Base-by-base conservation (phyloP, 176 grass and related monocot genomes). In the Thalia dealbata region DNA sequence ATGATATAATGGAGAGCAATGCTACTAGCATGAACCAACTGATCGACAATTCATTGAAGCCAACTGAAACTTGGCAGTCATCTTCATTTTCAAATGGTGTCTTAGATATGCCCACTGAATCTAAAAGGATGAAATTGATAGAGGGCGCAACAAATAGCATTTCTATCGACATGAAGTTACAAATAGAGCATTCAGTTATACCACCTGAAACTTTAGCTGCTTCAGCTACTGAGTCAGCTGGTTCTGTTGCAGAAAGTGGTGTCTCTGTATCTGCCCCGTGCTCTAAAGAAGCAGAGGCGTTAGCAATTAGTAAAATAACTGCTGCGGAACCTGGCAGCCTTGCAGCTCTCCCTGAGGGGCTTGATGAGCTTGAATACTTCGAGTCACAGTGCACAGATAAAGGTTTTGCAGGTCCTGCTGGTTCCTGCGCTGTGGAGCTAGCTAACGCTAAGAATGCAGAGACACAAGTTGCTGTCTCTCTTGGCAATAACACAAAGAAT, bases 401-500 rank as follows among this genome's bases (percentile, higher is more conserved):
- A 10, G 28, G 22, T 52, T 35, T 27, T 75, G 22, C 24, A 45
- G 45, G 15, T 58, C 51, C 14, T 27, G 10, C 27, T 79, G n/a
- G 61, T 78, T 51, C 45, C 52, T 70, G 27, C 50, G 69, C 73
- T 78, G 54, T 65, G 15, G 74, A 78, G 27, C 21, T 55, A 43
- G 81, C 23, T 70, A 80, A 80, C 64, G 76, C 27, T 77, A 82
- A 65, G 48, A 32, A 62, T 50, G 77, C 43, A 44, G 24, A 46
- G 81, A 80, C 45, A 72, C 71, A 96, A 78, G 69, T 72, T 78
- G 30, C 15, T 69, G 79, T 22, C 14, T 15, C 64, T 27, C 41
- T 8, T 54, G 50, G 14, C 63, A 81, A 65, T 79, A 44, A 68
- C 71, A 18, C 73, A 52, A 89, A 89, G 72, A 86, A 82, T 66